Evolutionary conservation across 805 yeast genomes (phyloP).

Genomic region (Wickerhamiella sergipiensis): DNA sequence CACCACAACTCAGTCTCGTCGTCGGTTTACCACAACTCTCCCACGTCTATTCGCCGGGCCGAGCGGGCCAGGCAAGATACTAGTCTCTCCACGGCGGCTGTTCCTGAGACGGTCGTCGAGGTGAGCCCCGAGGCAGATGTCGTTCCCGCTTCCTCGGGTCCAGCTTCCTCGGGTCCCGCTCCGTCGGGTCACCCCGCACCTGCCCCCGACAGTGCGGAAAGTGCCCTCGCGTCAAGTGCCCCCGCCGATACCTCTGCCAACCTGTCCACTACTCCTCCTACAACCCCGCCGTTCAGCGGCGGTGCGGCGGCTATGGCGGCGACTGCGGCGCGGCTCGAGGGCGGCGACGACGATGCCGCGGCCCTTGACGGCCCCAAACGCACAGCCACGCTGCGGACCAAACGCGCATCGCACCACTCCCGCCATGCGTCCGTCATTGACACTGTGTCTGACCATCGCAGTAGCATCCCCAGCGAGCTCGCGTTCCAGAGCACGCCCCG

Average conservation of each 20-base stretch:
- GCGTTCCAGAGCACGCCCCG: neutral
- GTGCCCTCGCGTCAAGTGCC: too few species aligned
- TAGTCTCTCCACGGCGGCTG: neutral
- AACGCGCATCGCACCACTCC: neutral
- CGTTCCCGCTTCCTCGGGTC: too few species aligned
- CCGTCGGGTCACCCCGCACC: too few species aligned
- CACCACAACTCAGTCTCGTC: neutral
- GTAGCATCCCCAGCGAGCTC: neutral
- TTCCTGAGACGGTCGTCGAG: neutral
- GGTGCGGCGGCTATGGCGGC: neutral
- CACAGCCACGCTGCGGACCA: neutral
- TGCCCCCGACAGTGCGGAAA: too few species aligned
- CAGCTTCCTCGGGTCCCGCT: too few species aligned
- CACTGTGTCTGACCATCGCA: neutral
- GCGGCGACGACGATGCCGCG: neutral
- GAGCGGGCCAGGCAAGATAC: neutral
- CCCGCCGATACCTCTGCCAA: too few species aligned
- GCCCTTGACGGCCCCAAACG: neutral
- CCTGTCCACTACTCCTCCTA: too few species aligned
- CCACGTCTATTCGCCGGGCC: neutral
- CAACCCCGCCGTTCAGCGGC: neutral
- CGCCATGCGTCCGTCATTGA: neutral
- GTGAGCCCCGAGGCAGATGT: neutral
- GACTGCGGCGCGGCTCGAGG: neutral
- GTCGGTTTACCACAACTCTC: neutral